A percentile compares a stretch with the other conserved stretches of the same genome.
These are phyloP conservation scores for Pichiaceae sp. DNA, from an alignment of 1,139 yeast genomes.

Conservation along the genomic window DNA sequence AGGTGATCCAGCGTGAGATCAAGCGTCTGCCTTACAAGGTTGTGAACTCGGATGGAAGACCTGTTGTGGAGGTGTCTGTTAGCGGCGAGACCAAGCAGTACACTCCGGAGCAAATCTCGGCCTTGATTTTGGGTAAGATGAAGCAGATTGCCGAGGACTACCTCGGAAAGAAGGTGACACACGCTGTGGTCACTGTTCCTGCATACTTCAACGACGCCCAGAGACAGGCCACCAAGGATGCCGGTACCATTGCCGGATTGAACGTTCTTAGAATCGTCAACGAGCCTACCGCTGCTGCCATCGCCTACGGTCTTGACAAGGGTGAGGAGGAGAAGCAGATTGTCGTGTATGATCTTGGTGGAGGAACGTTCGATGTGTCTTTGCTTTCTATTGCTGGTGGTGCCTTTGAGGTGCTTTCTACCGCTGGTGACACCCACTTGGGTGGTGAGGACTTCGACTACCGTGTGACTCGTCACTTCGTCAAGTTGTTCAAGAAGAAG, in stretches of 20 bases:
- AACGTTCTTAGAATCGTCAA: conserved; percentile 91
- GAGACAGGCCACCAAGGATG: conserved; percentile 97
- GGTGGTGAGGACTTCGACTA: conserved; percentile 98
- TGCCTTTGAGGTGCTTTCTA: conserved; percentile 90
- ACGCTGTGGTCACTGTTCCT: conserved; percentile 94
- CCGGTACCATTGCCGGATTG: conserved; percentile 94
- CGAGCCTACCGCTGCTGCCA: conserved; percentile 98
- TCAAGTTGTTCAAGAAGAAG: conserved; percentile 83
- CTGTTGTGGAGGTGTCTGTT: conserved; percentile 66
- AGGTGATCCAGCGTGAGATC: conserved; percentile 71
- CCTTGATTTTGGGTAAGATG: conserved; percentile 89
- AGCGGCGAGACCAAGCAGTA: conserved; percentile 54
- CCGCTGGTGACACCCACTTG: conserved; percentile 92
- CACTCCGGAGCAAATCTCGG: conserved; percentile 86
- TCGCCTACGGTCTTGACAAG: conserved; percentile 94
- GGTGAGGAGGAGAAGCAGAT: conserved; percentile 81
- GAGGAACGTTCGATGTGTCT: conserved; percentile 93
- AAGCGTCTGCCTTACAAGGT: conserved; percentile 75
- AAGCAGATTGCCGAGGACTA: conserved; percentile 90
- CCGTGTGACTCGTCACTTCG: conserved; percentile 79
- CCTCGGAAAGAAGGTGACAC: conserved; percentile 81
- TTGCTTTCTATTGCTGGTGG: conserved; percentile 84
- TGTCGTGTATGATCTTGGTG: conserved; percentile 92
- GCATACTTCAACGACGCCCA: conserved; percentile 98
- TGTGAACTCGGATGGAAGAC: conserved; percentile 65